Evolutionary conservation across 1,284 basidiomycete genomes (phyloP).

Genomic region (Taiwanofungus camphoratus): DNA sequence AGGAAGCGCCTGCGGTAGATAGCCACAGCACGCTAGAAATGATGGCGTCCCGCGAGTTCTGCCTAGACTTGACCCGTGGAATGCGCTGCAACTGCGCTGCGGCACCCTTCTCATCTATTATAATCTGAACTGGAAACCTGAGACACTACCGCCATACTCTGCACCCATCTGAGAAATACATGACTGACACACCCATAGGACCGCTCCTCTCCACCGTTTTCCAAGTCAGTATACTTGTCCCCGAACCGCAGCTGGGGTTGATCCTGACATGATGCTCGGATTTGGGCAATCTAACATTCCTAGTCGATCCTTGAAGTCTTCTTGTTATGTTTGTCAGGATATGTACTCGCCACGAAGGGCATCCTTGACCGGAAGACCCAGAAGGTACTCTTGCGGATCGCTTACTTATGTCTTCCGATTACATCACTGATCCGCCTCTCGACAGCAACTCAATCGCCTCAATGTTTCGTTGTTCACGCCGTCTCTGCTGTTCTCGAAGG

Average conservation of each 20-base stretch:
- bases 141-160: too few species aligned
- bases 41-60: too few species aligned
- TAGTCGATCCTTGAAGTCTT: slow-evolving; percentile 91
- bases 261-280: slow-evolving; percentile 4
- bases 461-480: slow-evolving; percentile 92
- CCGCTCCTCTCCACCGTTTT: slow-evolving; percentile 48
- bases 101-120: too few species aligned
- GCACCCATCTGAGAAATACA: slow-evolving; percentile 3
- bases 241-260: background rate
- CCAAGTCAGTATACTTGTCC: slow-evolving; percentile 34
- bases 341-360: slow-evolving; percentile 71
- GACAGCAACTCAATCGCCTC: slow-evolving; percentile 68
- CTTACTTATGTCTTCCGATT: too few species aligned
- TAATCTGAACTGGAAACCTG: too few species aligned
- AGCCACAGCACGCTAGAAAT: slow-evolving; percentile 6
- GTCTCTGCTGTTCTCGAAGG: slow-evolving; percentile 89
- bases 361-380: slow-evolving; percentile 89
- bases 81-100: too few species aligned
- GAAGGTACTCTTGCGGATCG: slow-evolving; percentile 52
- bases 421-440: background rate
- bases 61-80: too few species aligned
- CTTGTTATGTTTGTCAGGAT: slow-evolving; percentile 82
- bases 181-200: slow-evolving; percentile 27
- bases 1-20: too few species aligned
- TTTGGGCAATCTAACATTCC: background rate